These are phyloP conservation scores for Fusarium sp. DNA, from an alignment of 2,329 filamentous ascomycete genomes.

Conservation along the genomic window DNA sequence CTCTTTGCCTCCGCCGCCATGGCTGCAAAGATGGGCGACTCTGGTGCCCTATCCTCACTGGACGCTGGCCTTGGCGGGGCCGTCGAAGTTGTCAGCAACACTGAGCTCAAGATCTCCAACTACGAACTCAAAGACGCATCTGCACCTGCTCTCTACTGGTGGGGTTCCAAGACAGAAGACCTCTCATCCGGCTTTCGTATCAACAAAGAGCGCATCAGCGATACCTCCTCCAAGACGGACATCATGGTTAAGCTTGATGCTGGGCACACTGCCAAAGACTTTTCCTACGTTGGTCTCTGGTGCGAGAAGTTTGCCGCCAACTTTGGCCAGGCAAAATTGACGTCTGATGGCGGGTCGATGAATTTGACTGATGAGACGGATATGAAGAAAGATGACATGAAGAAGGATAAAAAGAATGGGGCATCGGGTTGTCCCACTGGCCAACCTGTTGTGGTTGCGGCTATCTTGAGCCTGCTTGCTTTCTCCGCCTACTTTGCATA, in stretches of 20 bases:
- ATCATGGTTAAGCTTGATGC: not conserved
- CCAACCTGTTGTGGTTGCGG: not conserved
- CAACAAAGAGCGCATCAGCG: not conserved
- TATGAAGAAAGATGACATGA: not conserved
- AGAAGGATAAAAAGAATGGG: not conserved
- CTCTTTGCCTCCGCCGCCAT: not conserved
- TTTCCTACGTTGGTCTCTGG: not conserved
- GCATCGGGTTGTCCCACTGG: not conserved
- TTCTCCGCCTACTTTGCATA: not conserved
- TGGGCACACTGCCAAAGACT: not conserved
- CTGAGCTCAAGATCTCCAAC: not conserved
- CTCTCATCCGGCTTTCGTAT: constrained; percentile 4
- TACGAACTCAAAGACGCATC: not conserved
- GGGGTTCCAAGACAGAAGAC: not conserved
- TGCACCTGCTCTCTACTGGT: constrained; percentile 5
- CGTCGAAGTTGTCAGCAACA: not conserved
- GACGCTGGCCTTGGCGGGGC: not conserved
- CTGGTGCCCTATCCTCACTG: not conserved
- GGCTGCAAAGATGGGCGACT: not conserved
- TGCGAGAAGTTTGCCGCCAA: not conserved
- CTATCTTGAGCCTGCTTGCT: not conserved
- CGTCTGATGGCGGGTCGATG: not conserved
- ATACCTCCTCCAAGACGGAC: not conserved
- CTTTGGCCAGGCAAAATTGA: not conserved
- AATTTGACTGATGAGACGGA: not conserved